A percentile compares a stretch with the other conserved stretches of the same genome.
phyloP scores from a whole-genome alignment of 352 stramenopile genomes.

The Thraustochytrium sp. region DNA sequence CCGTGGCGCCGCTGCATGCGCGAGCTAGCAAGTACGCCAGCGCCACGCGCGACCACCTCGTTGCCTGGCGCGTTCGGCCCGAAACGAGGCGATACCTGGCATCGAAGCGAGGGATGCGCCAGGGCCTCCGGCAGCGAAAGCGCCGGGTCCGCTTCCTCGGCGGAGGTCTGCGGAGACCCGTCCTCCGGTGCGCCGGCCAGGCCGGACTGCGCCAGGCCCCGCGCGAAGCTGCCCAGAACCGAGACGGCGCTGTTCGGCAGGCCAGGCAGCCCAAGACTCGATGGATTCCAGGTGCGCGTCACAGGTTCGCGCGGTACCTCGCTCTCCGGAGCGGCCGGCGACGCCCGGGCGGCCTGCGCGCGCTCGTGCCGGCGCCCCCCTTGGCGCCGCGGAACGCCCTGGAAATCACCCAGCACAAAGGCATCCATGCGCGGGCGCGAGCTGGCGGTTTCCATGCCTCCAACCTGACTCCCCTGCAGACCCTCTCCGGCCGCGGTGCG shows the following conservation, averaged over 20 bases:
- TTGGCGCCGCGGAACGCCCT: neutral
- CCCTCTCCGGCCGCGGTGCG: too few species aligned
- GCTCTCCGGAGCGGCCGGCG: too few species aligned
- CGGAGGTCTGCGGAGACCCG: neutral
- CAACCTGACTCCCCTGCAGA: too few species aligned
- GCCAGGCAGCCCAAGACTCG: neutral
- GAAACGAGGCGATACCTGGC: neutral
- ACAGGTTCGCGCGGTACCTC: too few species aligned
- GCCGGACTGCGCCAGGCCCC: neutral
- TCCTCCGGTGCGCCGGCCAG: neutral
- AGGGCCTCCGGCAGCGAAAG: neutral
- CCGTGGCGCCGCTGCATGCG: neutral
- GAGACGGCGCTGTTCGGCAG: neutral
- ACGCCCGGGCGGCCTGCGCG: too few species aligned
- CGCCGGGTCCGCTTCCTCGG: neutral
- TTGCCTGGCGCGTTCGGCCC: neutral
- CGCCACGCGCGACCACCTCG: neutral
- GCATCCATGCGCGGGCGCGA: neutral
- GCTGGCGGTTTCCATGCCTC: too few species aligned
- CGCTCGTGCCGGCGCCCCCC: too few species aligned
- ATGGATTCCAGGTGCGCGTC: neutral
- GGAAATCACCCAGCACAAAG: neutral
- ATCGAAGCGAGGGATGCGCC: neutral
- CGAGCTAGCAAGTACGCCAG: neutral
- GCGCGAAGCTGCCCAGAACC: neutral